Conservation (phyloP, 2,329 filamentous ascomycete species). For the Stemphylium vesicarium region DNA sequence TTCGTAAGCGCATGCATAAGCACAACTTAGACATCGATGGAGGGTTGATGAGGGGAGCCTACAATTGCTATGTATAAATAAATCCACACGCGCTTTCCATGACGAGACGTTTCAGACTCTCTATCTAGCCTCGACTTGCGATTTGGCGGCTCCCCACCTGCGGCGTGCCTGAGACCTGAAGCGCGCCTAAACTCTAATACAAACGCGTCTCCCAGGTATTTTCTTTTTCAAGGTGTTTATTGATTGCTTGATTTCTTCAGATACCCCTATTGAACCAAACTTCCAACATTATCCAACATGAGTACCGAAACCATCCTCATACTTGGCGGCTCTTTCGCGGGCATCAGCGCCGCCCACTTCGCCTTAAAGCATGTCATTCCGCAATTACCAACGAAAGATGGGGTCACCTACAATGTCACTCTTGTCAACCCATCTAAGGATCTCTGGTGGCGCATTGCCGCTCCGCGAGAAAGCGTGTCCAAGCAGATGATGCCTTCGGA, state of each 20-base stretch:
- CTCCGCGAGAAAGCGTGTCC: slow-evolving; percentile 61
- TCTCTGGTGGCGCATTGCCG: slow-evolving; percentile 62
- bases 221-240: slow-evolving; percentile 15
- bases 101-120: slow-evolving; percentile 3
- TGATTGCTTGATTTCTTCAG: slow-evolving; percentile 3
- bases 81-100: not conserved
- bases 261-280: slow-evolving; percentile 9
- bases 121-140: slow-evolving; percentile 7
- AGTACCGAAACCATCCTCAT: slow-evolving; percentile 46
- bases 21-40: not conserved
- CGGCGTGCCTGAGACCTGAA: slow-evolving; percentile 13
- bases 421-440: slow-evolving; percentile 62
- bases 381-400: slow-evolving; percentile 42
- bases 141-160: slow-evolving; percentile 26
- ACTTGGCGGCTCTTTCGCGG: slow-evolving; percentile 46
- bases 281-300: slow-evolving; percentile 25
- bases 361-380: slow-evolving; percentile 46
- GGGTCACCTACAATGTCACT: slow-evolving; percentile 58
- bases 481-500: slow-evolving; percentile 56
- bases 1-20: slow-evolving; percentile 10
- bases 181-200: slow-evolving; percentile 18
- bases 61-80: slow-evolving; percentile 6
- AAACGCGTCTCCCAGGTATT: slow-evolving; percentile 13
- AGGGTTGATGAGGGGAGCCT: not conserved
- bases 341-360: slow-evolving; percentile 46